Base-by-base conservation (phyloP, 257 asterid genomes). In the Solanum lycopersicoides region DNA sequence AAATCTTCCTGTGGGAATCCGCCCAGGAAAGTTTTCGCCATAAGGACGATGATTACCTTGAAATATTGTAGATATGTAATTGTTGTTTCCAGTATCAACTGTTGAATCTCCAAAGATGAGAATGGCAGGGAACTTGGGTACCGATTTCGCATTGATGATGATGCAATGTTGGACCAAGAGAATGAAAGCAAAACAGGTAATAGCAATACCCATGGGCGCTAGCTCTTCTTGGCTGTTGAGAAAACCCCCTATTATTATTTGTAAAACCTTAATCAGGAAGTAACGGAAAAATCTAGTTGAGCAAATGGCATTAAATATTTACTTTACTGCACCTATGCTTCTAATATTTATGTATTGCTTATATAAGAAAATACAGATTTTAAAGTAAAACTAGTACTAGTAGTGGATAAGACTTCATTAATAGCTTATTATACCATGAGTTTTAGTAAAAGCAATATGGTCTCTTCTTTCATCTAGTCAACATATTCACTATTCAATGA, bases 61-160 rank as follows among this genome's bases (percentile, higher is more conserved):
- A 77, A 92, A 82, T 0, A 89, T 30, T 0, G 96, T 91, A 14
- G 15, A 6, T 66, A 95, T 89, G 93, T 91, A 95, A 91, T 95
- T 94, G 92, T 95, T 95, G 90, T 94, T 95, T 75, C 98, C 97
- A 0, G 95, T 88, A 60, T 95, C 98, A 0, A 94, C 97, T 0
- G 95, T 90, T 16, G 98, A 95, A 66, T 94, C 98, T 1, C 98
- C 98, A 66, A 94, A 95, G 4, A 90, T 91, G 9, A 93, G 91
- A 77, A 96, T 90, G 32, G 98, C 92, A 16, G 97, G 89, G 86
- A 95, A 92, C 28, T 42, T 89, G 7, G 90, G 92, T 42, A 30
- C 56, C 28, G 88, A 37, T 63, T 87, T 83, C 42, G 82, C 86
- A 30, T 72, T 50, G 91, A 88, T 84, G 83, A 59, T 41, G 74